A percentile compares a stretch with the other conserved stretches of the same genome.
Conservation (phyloP, 1,139 yeast species). For the Suhomyces guaymorum region DNA sequence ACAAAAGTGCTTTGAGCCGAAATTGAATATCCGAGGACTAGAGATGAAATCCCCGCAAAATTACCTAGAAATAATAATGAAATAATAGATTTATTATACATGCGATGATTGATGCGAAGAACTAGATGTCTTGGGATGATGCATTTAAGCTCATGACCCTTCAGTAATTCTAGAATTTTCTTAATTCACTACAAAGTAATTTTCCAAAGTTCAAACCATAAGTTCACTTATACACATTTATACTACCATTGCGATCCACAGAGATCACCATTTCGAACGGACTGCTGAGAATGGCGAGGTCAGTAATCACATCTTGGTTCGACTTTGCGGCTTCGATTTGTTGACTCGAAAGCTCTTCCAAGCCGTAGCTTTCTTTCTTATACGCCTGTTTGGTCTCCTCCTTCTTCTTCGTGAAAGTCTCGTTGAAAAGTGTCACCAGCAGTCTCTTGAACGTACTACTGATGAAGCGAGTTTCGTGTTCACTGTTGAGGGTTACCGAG, state of each 20-base stretch:
- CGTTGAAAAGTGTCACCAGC: slow-evolving; percentile 13
- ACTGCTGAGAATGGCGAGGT: slow-evolving; percentile 41
- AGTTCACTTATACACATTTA: slow-evolving; percentile 53
- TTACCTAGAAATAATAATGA: no score
- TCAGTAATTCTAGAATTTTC: background rate
- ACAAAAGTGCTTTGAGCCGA: background rate
- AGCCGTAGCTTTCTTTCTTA: slow-evolving; percentile 10
- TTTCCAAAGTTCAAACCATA: no score
- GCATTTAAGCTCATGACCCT: no score
- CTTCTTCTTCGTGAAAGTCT: slow-evolving; percentile 11
- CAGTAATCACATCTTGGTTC: slow-evolving; percentile 54
- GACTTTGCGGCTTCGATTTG: slow-evolving; percentile 10
- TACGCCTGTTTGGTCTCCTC: slow-evolving; percentile 6
- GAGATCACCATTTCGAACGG: slow-evolving; percentile 66
- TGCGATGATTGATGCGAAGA: no score
- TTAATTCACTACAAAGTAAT: no score
- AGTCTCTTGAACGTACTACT: slow-evolving; percentile 11
- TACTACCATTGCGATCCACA: slow-evolving; percentile 62
- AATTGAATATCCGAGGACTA: background rate
- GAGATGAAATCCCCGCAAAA: background rate
- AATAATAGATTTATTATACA: no score
- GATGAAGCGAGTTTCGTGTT: slow-evolving; percentile 14
- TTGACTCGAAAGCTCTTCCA: slow-evolving; percentile 10
- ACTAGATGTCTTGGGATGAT: no score
- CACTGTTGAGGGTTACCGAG: slow-evolving; percentile 26